phyloP scores from a whole-genome alignment of 345 rosid genomes.

The Reutealis trisperma region DNA sequence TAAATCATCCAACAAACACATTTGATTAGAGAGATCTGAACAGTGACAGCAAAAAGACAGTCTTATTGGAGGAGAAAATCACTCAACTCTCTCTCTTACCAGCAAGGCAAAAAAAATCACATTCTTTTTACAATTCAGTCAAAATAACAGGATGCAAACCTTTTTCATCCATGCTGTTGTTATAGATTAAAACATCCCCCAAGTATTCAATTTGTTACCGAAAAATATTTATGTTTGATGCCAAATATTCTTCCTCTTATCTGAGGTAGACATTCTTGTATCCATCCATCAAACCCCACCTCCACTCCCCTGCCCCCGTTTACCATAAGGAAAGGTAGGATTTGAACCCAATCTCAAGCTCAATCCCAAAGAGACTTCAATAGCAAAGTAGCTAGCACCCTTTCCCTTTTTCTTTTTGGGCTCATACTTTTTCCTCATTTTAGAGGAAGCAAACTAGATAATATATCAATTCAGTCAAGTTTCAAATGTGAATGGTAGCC shows the following conservation, averaged over 20 bases:
- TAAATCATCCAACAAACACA: neutral
- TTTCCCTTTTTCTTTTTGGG: neutral
- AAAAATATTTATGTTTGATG: neutral
- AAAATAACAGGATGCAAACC: neutral
- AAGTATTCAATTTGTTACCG: neutral
- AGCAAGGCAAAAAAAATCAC: neutral
- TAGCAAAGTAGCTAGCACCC: neutral
- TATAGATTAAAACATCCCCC: neutral
- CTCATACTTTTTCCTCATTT: neutral
- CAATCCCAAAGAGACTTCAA: neutral
- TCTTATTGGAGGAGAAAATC: neutral
- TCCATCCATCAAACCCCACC: neutral
- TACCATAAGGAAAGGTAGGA: neutral
- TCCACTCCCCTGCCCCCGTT: neutral
- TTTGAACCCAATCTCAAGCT: neutral
- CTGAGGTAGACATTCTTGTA: neutral
- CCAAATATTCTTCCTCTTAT: neutral
- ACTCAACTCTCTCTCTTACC: too few relatives aligned
- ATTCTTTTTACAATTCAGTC: neutral
- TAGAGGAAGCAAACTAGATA: constrained; percentile 8
- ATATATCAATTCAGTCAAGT: neutral
- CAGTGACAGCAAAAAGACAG: neutral
- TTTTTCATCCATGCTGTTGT: neutral
- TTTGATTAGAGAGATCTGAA: neutral
- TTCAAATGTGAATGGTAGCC: neutral